A percentile compares a stretch with the other conserved stretches of the same genome.
Conservation (phyloP, 2,329 filamentous ascomycete genomes). For the Trichoderma aggressivum region DNA sequence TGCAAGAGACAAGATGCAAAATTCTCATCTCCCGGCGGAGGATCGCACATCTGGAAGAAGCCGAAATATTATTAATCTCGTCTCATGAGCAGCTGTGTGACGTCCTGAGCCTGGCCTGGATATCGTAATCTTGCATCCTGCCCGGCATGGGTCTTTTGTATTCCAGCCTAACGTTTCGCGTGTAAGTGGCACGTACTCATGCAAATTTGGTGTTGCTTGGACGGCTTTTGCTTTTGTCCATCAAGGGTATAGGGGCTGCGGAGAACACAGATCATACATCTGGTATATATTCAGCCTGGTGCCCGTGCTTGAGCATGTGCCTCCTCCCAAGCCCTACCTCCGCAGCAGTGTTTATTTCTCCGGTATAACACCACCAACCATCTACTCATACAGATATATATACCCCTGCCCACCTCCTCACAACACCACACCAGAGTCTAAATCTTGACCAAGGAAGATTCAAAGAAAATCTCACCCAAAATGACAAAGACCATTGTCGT, state of each 20-base stretch:
- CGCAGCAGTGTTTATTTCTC: background rate
- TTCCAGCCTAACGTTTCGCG: background rate
- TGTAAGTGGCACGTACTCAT: background rate
- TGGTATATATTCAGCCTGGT: background rate
- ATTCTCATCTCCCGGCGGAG: background rate
- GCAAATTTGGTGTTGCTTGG: background rate
- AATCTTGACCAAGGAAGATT: background rate
- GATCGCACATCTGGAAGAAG: background rate
- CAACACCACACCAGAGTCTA: background rate
- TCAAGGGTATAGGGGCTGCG: background rate
- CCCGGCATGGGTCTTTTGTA: background rate
- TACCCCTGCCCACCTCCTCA: background rate
- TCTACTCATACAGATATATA: background rate
- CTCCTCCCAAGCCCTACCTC: background rate
- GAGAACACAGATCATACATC: background rate
- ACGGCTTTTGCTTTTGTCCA: background rate
- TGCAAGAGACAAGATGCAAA: background rate
- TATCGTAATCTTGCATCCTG: background rate
- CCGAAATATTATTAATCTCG: background rate
- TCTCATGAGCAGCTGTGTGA: background rate
- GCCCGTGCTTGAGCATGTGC: background rate
- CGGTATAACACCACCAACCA: background rate
- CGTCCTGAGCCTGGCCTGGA: background rate
- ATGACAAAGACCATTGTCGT: constrained; percentile 42
- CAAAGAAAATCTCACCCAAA: background rate